These are phyloP conservation scores for Solanum microdontum DNA, from an alignment of 257 asterid species.

Conservation along the genomic window DNA sequence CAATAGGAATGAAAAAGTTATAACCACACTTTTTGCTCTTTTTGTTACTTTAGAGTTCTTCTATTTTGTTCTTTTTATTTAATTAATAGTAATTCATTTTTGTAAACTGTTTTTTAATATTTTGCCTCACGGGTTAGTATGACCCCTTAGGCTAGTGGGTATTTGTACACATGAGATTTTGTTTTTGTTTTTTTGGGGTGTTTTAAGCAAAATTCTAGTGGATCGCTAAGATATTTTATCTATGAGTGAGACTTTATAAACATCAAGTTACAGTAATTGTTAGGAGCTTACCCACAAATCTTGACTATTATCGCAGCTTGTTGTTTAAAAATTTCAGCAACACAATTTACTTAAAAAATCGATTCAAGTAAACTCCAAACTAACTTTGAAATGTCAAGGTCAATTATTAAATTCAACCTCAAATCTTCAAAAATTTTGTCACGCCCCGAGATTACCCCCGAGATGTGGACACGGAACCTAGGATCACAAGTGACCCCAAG, in stretches of 20 bases:
- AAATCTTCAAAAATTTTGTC: not conserved
- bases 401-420: not conserved
- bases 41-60: not conserved
- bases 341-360: not conserved
- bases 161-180: not conserved
- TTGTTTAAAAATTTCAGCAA: not conserved
- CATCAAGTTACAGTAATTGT: not conserved
- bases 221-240: not conserved
- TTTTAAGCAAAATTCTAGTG: not conserved
- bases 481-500: too few relatives aligned
- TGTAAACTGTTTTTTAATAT: not conserved
- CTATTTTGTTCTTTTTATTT: not conserved
- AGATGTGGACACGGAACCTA: too few relatives aligned
- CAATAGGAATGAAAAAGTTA: not conserved
- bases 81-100: not conserved
- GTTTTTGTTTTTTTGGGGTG: too few relatives aligned
- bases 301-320: accelerated
- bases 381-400: not conserved
- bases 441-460: too few relatives aligned
- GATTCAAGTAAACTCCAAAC: not conserved
- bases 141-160: not conserved
- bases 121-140: not conserved
- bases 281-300: accelerated
- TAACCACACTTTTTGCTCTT: not conserved
- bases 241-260: not conserved